Conservation (phyloP, 371 early-diverging fungal species). For the Rhizopus microsporus region DNA sequence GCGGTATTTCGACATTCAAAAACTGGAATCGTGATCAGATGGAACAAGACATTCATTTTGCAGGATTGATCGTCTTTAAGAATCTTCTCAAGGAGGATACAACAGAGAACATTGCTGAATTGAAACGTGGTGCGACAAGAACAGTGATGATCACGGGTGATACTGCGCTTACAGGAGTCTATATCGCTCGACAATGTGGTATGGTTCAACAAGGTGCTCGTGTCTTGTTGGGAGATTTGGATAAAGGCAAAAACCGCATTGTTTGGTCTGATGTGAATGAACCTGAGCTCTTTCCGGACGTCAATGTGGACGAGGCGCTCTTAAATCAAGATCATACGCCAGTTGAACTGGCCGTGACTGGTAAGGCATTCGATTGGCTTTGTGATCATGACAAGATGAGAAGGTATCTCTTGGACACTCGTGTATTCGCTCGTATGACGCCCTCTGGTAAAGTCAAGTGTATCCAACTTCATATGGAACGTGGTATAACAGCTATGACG, state of each 20-base stretch:
- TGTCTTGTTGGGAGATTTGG: slow-evolving; percentile 57
- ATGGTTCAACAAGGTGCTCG: slow-evolving; percentile 52
- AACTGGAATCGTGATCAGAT: slow-evolving; percentile 63
- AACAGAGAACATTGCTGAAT: slow-evolving; percentile 65
- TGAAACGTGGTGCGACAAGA: slow-evolving; percentile 76
- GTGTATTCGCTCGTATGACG: slow-evolving; percentile 81
- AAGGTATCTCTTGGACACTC: slow-evolving; percentile 52
- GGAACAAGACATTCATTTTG: slow-evolving; percentile 65
- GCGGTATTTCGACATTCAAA: slow-evolving; percentile 43
- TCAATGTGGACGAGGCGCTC: slow-evolving; percentile 39
- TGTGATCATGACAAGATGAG: slow-evolving; percentile 45
- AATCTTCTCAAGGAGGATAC: slow-evolving; percentile 88
- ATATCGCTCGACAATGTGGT: slow-evolving; percentile 80
- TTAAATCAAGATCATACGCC: slow-evolving; percentile 34
- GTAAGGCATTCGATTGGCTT: slow-evolving; percentile 67
- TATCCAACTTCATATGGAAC: slow-evolving; percentile 76
- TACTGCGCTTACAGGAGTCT: slow-evolving; percentile 85
- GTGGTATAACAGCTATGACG: slow-evolving; percentile 82
- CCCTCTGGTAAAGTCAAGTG: slow-evolving; percentile 74
- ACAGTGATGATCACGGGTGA: slow-evolving; percentile 95
- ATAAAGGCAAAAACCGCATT: slow-evolving; percentile 27
- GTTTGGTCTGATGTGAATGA: slow-evolving; percentile 60
- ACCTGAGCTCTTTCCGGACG: slow-evolving; percentile 33
- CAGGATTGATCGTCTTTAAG: slow-evolving; percentile 83
- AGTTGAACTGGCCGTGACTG: slow-evolving; percentile 72